Evolutionary conservation across 768 basidiomycete species (phyloP).

Genomic region (Lactarius sanguifluus): DNA sequence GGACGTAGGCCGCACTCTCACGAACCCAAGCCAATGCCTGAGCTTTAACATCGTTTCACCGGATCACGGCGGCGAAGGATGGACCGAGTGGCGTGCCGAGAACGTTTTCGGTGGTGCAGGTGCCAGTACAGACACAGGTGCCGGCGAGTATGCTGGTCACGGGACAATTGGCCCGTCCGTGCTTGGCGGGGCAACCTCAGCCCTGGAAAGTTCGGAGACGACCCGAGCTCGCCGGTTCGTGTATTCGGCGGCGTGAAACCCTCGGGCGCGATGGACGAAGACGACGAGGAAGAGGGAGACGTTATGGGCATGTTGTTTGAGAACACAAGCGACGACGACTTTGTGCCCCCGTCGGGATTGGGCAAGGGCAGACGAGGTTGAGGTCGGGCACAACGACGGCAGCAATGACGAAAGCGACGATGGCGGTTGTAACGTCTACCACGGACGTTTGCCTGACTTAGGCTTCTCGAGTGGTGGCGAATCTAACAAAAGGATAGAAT

Average conservation of each 20-base stretch:
- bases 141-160: slow-evolving; percentile 15
- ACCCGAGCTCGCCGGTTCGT: not conserved
- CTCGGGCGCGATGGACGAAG: not conserved
- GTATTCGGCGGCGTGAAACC: not conserved
- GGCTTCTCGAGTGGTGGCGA: no score
- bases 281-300: slow-evolving; percentile 13
- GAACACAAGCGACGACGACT: not conserved
- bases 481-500: no score
- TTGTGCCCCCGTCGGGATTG: not conserved
- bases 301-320: slow-evolving; percentile 5
- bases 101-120: not conserved
- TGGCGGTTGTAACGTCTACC: no score
- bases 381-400: not conserved
- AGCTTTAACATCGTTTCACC: not conserved
- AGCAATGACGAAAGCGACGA: not conserved
- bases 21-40: not conserved
- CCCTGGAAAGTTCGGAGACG: slow-evolving; percentile 2
- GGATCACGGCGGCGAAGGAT: not conserved
- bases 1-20: not conserved
- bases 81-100: slow-evolving; percentile 8
- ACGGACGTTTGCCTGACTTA: no score
- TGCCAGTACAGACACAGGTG: not conserved
- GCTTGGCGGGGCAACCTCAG: slow-evolving; percentile 15
- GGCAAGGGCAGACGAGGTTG: slow-evolving; percentile 1
- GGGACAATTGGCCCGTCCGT: slow-evolving; percentile 28